phyloP scores from a whole-genome alignment of 768 basidiomycete species.

The Mycena epipterygia region DNA sequence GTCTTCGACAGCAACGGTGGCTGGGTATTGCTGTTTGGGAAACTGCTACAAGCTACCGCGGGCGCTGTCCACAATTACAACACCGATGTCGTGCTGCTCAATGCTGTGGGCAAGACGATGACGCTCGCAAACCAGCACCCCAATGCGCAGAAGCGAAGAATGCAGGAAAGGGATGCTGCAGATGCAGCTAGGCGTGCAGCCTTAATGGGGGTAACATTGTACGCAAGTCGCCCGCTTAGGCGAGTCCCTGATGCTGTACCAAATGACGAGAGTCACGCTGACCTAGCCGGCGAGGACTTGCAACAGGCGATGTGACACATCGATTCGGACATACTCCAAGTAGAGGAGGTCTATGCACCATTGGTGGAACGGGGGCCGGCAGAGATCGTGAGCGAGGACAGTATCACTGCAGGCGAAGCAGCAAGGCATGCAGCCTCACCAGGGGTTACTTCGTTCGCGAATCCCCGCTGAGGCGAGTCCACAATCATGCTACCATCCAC shows the following conservation, averaged over 20 bases:
- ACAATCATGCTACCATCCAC: no score
- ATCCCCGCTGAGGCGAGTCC: no score
- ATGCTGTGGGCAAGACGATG: neutral
- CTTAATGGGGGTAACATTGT: conserved; percentile 15
- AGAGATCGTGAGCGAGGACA: neutral
- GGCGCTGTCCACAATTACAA: conserved; percentile 39
- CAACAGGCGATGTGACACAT: conserved; percentile 33
- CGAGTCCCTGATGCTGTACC: neutral
- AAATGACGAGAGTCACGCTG: neutral
- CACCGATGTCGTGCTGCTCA: neutral
- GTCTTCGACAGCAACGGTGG: conserved; percentile 40
- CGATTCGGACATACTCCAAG: no score
- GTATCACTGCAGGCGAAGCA: neutral
- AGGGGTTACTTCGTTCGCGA: conserved; percentile 17
- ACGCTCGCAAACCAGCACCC: neutral
- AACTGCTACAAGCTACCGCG: conserved; percentile 32
- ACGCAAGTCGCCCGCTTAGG: conserved; percentile 8
- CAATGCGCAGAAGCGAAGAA: neutral
- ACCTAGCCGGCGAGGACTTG: conserved; percentile 25
- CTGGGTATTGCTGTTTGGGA: conserved; percentile 35
- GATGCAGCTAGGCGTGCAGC: neutral
- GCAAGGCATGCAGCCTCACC: neutral
- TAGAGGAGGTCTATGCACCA: neutral
- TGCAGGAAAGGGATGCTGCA: neutral
- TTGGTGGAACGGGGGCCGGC: conserved; percentile 44